A percentile compares a stretch with the other conserved stretches of the same genome.
Evolutionary conservation across 441 rosid genomes (phyloP).

Genomic region (Aquilaria agallochum): DNA sequence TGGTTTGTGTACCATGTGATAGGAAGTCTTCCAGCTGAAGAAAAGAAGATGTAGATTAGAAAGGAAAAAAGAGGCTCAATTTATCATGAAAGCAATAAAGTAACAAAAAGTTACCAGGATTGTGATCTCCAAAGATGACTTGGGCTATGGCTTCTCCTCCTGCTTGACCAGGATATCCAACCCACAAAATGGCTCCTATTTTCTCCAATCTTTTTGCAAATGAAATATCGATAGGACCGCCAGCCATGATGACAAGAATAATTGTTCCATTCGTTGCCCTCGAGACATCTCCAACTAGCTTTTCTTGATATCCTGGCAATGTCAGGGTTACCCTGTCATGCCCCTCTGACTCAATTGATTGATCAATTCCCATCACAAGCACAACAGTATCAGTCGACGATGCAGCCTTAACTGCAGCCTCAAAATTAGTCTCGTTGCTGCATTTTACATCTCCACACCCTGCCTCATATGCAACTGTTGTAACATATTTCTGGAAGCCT

Average conservation of each 20-base stretch:
- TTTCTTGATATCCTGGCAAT: conserved; percentile 32
- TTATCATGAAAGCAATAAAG: background rate
- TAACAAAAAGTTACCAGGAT: conserved; percentile 21
- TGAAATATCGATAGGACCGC: conserved; percentile 33
- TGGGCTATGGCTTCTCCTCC: conserved; percentile 43
- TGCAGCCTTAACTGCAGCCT: conserved; percentile 20
- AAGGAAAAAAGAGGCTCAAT: background rate
- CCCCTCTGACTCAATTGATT: conserved; percentile 25
- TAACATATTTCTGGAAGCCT: conserved; percentile 20
- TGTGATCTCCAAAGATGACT: conserved; percentile 35
- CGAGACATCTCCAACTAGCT: conserved; percentile 21
- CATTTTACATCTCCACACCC: conserved; percentile 32
- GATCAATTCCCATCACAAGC: conserved; percentile 25
- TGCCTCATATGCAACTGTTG: conserved; percentile 3
- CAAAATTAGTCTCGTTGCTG: conserved; percentile 10
- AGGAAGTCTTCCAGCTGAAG: conserved; percentile 31
- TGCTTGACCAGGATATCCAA: conserved; percentile 40
- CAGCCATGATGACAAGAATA: conserved; percentile 32
- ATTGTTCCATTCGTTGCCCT: conserved; percentile 25
- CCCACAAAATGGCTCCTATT: conserved; percentile 35
- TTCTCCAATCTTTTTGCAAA: conserved; percentile 19
- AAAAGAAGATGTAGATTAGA: background rate
- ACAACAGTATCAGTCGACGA: conserved; percentile 20
- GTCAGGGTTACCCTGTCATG: conserved; percentile 30
- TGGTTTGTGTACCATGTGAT: conserved; percentile 37